Conservation (phyloP, 345 rosid genomes). For the Gossypium turneri region DNA sequence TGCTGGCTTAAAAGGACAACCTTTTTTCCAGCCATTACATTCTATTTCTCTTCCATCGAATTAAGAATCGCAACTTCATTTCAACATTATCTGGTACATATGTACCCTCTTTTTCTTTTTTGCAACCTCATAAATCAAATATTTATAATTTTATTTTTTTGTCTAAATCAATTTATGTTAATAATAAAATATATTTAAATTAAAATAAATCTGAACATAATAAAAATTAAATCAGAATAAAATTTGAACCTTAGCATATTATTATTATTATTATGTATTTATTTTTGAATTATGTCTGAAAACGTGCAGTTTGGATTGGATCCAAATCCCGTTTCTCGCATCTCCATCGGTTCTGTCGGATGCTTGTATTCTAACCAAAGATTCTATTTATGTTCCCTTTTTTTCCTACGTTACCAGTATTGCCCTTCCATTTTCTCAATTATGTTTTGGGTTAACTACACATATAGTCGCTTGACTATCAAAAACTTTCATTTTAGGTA, state of each 20-base stretch:
- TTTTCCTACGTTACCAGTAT: background rate
- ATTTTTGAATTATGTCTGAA: background rate
- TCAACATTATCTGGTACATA: no score
- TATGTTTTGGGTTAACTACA: no score
- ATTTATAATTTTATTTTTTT: no score
- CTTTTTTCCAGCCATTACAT: constrained; percentile 46
- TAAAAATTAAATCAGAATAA: no score
- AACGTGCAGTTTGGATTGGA: background rate
- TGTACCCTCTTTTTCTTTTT: no score
- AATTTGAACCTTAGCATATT: no score
- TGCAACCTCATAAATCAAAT: background rate
- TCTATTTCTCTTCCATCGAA: constrained; percentile 30
- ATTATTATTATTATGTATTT: no score
- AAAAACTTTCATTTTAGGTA: no score
- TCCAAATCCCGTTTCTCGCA: background rate
- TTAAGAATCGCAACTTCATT: constrained; percentile 23
- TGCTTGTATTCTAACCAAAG: background rate
- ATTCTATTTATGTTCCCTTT: background rate
- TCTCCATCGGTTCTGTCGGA: background rate
- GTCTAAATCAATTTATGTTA: no score
- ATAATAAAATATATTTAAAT: no score
- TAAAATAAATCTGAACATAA: no score
- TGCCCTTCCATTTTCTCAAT: background rate
- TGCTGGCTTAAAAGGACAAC: constrained; percentile 21
- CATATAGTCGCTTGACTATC: no score